These are phyloP conservation scores for Cupressus sempervirens DNA, from an alignment of 75 land plant genomes.

Conservation along the genomic window DNA sequence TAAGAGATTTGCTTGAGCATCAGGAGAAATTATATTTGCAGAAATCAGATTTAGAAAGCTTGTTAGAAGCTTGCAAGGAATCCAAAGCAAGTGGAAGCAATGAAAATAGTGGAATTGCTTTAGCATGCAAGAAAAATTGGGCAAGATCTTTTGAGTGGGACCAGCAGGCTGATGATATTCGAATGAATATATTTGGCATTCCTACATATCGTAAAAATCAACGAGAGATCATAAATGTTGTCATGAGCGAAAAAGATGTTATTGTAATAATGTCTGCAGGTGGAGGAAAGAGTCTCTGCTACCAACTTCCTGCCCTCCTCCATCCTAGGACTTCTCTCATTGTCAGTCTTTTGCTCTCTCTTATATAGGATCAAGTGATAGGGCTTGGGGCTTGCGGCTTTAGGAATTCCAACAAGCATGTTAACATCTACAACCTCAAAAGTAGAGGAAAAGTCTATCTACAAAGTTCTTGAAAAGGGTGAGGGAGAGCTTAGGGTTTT, in stretches of 20 bases:
- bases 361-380: constrained; percentile 98
- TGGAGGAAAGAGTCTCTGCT: constrained; percentile 98
- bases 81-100: constrained; percentile 6
- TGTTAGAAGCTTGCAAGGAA: constrained; percentile 43
- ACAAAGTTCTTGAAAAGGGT: constrained; percentile 85
- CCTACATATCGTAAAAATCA: constrained; percentile 77
- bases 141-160: constrained; percentile 80
- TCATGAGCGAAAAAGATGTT: constrained; percentile 94
- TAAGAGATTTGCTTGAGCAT: constrained; percentile 54
- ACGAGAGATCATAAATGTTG: constrained; percentile 88
- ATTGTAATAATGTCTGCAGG: constrained; percentile 99
- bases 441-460: constrained; percentile 83
- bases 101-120: constrained; percentile 7
- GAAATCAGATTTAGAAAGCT: constrained; percentile 55
- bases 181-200: constrained; percentile 86
- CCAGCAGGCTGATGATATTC: constrained; percentile 67
- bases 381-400: constrained; percentile 88
- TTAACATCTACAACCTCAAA: constrained; percentile 93
- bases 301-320: constrained; percentile 94
- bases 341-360: constrained; percentile 91
- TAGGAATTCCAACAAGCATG: constrained; percentile 84
- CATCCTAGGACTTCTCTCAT: constrained; percentile 76
- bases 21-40: constrained; percentile 69
- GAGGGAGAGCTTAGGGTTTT: constrained; percentile 80
- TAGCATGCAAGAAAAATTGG: constrained; percentile 47